Evolutionary conservation across 345 rosid species (phyloP).

Genomic region (Eucalyptus sideroxylon): DNA sequence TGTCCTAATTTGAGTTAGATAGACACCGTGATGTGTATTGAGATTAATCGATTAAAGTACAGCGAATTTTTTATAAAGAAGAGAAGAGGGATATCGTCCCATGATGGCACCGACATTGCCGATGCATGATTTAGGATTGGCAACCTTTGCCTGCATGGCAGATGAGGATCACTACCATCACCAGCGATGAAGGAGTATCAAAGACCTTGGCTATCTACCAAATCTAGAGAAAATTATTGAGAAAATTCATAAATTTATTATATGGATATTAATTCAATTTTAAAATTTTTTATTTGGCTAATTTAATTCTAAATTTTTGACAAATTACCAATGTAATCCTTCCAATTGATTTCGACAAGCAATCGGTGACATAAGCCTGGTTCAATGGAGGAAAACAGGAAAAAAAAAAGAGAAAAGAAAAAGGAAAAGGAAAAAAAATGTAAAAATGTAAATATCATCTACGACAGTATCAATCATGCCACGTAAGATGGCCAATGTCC

Average conservation of each 20-base stretch:
- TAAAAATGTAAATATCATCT: rapidly evolving
- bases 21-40: not conserved
- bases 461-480: rapidly evolving
- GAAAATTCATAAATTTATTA: no score
- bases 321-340: not conserved
- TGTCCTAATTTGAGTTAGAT: not conserved
- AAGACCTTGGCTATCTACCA: not conserved
- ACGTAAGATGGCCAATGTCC: rapidly evolving
- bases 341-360: not conserved
- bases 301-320: rapidly evolving
- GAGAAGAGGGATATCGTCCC: not conserved
- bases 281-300: rapidly evolving
- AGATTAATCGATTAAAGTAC: not conserved
- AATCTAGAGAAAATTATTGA: rapidly evolving
- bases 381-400: not conserved
- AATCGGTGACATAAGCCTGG: no score
- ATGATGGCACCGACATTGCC: not conserved
- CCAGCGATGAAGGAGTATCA: not conserved
- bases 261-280: no score
- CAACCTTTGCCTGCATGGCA: not conserved
- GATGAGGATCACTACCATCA: not conserved
- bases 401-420: no score
- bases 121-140: no score
- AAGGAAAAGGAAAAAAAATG: no score
- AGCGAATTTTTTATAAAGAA: not conserved